A percentile compares a stretch with the other conserved stretches of the same genome.
Conservation (phyloP, 768 basidiomycete species). For the Tremella fuciformis region DNA sequence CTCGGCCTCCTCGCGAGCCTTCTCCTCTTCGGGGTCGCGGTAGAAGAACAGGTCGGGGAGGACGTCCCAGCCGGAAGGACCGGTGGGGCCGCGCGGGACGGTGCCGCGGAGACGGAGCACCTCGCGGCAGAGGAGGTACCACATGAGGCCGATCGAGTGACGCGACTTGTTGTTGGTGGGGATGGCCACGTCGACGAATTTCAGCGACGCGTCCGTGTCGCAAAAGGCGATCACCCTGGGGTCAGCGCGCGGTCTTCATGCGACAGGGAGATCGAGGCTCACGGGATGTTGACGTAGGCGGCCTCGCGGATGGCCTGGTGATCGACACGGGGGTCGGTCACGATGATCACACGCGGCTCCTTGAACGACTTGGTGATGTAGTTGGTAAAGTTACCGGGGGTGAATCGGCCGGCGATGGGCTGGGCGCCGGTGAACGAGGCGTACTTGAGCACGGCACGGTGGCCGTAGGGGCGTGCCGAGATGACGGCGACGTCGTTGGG, state of each 20-base stretch:
- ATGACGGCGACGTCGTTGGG: slow-evolving; percentile 97
- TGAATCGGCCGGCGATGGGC: slow-evolving; percentile 98
- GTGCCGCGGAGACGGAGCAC: slow-evolving; percentile 93
- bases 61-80: slow-evolving; percentile 75
- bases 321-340: slow-evolving; percentile 98
- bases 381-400: slow-evolving; percentile 98
- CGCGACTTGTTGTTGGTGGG: slow-evolving; percentile 99
- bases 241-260: slow-evolving; percentile 1
- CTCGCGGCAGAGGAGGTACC: slow-evolving; percentile 81
- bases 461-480: slow-evolving; percentile 96
- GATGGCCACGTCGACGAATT: slow-evolving; percentile 97
- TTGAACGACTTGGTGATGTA: slow-evolving; percentile 99
- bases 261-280: slow-evolving; percentile 18
- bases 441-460: slow-evolving; percentile 98
- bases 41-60: slow-evolving; percentile 99
- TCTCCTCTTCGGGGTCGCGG: slow-evolving; percentile 98
- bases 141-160: slow-evolving; percentile 83
- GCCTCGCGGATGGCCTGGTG: slow-evolving; percentile 99
- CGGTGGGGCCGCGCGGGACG: slow-evolving; percentile 79
- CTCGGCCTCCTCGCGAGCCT: slow-evolving; percentile 88
- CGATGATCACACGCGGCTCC: slow-evolving; percentile 96
- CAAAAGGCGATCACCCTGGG: slow-evolving; percentile 84
- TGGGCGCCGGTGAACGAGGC: slow-evolving; percentile 97
- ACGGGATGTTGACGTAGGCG: slow-evolving; percentile 98
- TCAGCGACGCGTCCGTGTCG: slow-evolving; percentile 96